Base-by-base conservation (phyloP, 192 early-diverging fungal species). In the Coemansia sp. region DNA sequence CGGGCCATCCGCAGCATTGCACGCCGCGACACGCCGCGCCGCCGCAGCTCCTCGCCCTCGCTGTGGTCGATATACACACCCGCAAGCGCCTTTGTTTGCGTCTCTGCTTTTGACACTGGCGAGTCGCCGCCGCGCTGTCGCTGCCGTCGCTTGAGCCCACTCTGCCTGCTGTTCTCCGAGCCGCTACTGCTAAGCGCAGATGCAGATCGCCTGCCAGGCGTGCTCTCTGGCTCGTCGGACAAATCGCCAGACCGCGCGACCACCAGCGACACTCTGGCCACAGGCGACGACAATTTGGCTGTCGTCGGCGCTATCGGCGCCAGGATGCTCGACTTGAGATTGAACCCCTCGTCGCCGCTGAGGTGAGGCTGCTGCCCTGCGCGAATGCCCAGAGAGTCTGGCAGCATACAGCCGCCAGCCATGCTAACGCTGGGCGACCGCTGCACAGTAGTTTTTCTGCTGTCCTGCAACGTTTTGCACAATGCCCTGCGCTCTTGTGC, bases 61-160 rank as follows among this genome's bases (percentile, higher is more conserved):
- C 17, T 10, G n/a, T 75, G 73, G 27, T 69, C 41, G 14, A 75
- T 65, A 39, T 47, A 65, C 15, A 75, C 63, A 20, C 42, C 19
- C 6, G 54, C 45, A 3, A 14, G 10, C 20, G 2, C 0, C 27
- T 19, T 22, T n/a, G 25, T n/a, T n/a, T n/a, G n/a, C n/a, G n/a
- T n/a, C n/a, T n/a, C n/a, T n/a, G n/a, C n/a, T n/a, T n/a, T n/a
- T n/a, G n/a, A n/a, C n/a, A n/a, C n/a, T n/a, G n/a, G n/a, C n/a
- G n/a, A n/a, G n/a, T n/a, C n/a, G n/a, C n/a, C n/a, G n/a, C n/a
- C n/a, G n/a, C n/a, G n/a, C n/a, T n/a, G 15, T 7, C 7, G 2
- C 32, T 25, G 51, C 51, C 6, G 0, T 15, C 29, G 51, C 51
- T 54, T 54, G n/a, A n/a, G n/a, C 6, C n/a, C 12, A 4, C 27